A percentile compares a stretch with the other conserved stretches of the same genome.
phyloP scores from a whole-genome alignment of 441 rosid genomes.

The Pelargonium hybrid region DNA sequence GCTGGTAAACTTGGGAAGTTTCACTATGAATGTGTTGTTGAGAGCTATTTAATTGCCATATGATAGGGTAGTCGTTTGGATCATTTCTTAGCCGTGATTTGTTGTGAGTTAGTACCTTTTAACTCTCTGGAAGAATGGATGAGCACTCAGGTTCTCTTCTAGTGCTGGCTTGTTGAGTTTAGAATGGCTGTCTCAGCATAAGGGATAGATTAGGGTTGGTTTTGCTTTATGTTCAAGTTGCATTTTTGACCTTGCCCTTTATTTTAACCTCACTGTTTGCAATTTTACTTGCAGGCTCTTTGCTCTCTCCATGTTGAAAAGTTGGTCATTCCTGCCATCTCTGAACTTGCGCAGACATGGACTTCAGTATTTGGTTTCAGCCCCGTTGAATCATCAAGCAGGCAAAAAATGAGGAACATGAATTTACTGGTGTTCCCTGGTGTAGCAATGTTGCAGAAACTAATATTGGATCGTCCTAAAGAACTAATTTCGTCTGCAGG shows the following conservation, averaged over 20 bases:
- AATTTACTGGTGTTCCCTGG: conserved; percentile 84
- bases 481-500: conserved; percentile 26
- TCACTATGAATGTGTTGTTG: too few species aligned
- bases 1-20: too few species aligned
- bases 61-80: too few species aligned
- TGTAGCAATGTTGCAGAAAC: conserved; percentile 76
- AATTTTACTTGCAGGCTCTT: conserved; percentile 45
- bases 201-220: too few species aligned
- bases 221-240: too few species aligned
- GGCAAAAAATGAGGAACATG: conserved; percentile 44
- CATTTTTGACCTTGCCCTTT: neutral
- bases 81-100: too few species aligned
- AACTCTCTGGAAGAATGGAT: too few species aligned
- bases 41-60: too few species aligned
- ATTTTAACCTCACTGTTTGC: neutral
- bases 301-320: conserved; percentile 57
- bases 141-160: too few species aligned
- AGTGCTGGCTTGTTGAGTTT: too few species aligned
- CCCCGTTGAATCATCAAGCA: conserved; percentile 38
- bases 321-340: conserved; percentile 84
- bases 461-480: conserved; percentile 27
- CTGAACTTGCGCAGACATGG: conserved; percentile 81
- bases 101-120: too few species aligned
- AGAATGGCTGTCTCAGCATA: too few species aligned
- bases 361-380: conserved; percentile 74